Conservation (phyloP, 2,329 filamentous ascomycete genomes). For the Tolypocladium tropicale region DNA sequence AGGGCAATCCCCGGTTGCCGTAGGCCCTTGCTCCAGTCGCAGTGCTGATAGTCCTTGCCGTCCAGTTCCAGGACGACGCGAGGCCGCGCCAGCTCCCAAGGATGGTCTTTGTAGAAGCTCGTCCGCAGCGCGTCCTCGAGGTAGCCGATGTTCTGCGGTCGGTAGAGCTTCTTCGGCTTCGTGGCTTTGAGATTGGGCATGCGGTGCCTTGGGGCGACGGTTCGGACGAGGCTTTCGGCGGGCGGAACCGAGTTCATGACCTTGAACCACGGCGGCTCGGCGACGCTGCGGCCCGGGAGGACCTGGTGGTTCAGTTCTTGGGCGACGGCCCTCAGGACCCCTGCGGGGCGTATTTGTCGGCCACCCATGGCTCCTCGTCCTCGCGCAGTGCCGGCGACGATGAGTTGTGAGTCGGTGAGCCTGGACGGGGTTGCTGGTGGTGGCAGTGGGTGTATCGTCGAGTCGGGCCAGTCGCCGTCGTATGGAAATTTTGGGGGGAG, state of each 20-base stretch:
- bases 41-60: constrained; percentile 66
- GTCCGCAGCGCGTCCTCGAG: constrained; percentile 73
- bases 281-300: constrained; percentile 20
- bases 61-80: constrained; percentile 75
- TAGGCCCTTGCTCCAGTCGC: constrained; percentile 70
- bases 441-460: neutral
- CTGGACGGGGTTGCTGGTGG: neutral
- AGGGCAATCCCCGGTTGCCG: constrained; percentile 65
- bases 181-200: constrained; percentile 29
- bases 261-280: constrained; percentile 38
- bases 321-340: constrained; percentile 35
- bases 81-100: constrained; percentile 91
- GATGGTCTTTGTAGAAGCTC: constrained; percentile 87
- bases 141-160: constrained; percentile 67
- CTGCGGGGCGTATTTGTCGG: constrained; percentile 34
- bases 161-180: constrained; percentile 64
- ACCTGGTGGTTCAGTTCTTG: constrained; percentile 31
- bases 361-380: constrained; percentile 23
- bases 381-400: neutral
- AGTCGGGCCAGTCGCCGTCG: neutral
- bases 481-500: constrained; percentile 7
- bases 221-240: constrained; percentile 45
- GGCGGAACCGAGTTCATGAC: constrained; percentile 45
- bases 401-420: neutral
- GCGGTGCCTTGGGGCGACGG: constrained; percentile 37